Percentiles rank a stretch among this genome's conserved stretches.
Evolutionary conservation across 2,329 filamentous ascomycete species (phyloP).

Genomic region (Cladophialophora psammophila): DNA sequence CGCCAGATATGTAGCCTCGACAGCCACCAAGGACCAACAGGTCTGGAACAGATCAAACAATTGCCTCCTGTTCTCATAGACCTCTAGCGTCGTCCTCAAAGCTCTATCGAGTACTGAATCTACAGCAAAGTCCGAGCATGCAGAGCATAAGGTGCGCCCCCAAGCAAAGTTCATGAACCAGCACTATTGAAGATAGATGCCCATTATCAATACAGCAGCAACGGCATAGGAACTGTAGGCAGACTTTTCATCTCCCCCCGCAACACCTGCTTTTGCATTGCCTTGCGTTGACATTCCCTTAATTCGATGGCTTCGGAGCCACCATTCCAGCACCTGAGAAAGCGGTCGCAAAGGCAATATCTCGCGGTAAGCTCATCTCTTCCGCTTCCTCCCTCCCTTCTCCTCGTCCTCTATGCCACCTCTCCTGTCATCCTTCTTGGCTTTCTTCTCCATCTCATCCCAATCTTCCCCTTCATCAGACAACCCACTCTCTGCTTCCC

Average conservation of each 20-base stretch:
- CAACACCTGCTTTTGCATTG: background rate
- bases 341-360: background rate
- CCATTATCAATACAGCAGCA: conserved; percentile 16
- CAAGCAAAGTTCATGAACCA: background rate
- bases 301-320: background rate
- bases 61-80: background rate
- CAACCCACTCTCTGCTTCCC: conserved; percentile 43
- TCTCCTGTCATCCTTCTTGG: conserved; percentile 43
- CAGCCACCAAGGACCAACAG: too few species aligned
- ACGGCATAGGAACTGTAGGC: background rate
- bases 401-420: conserved; percentile 50
- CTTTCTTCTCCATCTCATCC: conserved; percentile 44
- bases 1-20: too few species aligned
- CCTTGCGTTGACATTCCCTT: background rate
- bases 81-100: background rate
- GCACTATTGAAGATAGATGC: background rate
- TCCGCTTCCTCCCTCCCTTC: conserved; percentile 56
- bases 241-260: background rate
- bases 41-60: background rate
- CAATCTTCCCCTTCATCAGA: conserved; percentile 47
- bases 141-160: background rate
- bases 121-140: background rate
- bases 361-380: conserved; percentile 35
- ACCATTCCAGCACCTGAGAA: background rate
- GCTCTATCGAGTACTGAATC: background rate